phyloP scores from a whole-genome alignment of 768 basidiomycete species.

The Gyrodon lividus region DNA sequence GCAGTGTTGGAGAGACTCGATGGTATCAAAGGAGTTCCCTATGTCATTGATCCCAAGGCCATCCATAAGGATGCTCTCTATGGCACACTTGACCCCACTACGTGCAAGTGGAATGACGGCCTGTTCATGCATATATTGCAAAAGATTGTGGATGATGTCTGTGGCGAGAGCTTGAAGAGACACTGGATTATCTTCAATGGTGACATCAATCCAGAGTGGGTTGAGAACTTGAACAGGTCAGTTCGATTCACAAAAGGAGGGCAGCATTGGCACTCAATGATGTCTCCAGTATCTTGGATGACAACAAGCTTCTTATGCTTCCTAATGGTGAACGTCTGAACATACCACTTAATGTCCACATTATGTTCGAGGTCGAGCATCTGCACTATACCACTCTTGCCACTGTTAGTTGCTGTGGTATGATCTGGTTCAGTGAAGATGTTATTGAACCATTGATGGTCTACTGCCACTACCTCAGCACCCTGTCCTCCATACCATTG shows the following conservation, averaged over 20 bases:
- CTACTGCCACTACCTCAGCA: slow-evolving; percentile 82
- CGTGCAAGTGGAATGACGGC: slow-evolving; percentile 99
- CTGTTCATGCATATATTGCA: slow-evolving; percentile 96
- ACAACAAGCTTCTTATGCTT: slow-evolving; percentile 95
- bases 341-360: slow-evolving; percentile 92
- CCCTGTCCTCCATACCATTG: slow-evolving; percentile 69
- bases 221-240: slow-evolving; percentile 98
- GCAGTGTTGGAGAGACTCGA: slow-evolving; percentile 88
- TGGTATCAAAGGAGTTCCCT: slow-evolving; percentile 87
- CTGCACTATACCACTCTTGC: slow-evolving; percentile 95
- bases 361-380: slow-evolving; percentile 99
- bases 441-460: slow-evolving; percentile 91
- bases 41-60: slow-evolving; percentile 98
- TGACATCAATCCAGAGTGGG: slow-evolving; percentile 99
- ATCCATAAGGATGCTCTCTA: slow-evolving; percentile 99
- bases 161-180: slow-evolving; percentile 92
- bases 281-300: slow-evolving; percentile 82
- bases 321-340: slow-evolving; percentile 98
- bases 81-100: slow-evolving; percentile 94
- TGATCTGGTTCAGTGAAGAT: slow-evolving; percentile 99
- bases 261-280: slow-evolving; percentile 1
- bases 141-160: slow-evolving; percentile 97
- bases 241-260: slow-evolving; percentile 7
- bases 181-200: slow-evolving; percentile 99
- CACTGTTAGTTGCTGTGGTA: slow-evolving; percentile 99